A percentile compares a stretch with the other conserved stretches of the same genome.
These are phyloP conservation scores for Calocybe cyanea DNA, from an alignment of 768 basidiomycete genomes.

Conservation along the genomic window DNA sequence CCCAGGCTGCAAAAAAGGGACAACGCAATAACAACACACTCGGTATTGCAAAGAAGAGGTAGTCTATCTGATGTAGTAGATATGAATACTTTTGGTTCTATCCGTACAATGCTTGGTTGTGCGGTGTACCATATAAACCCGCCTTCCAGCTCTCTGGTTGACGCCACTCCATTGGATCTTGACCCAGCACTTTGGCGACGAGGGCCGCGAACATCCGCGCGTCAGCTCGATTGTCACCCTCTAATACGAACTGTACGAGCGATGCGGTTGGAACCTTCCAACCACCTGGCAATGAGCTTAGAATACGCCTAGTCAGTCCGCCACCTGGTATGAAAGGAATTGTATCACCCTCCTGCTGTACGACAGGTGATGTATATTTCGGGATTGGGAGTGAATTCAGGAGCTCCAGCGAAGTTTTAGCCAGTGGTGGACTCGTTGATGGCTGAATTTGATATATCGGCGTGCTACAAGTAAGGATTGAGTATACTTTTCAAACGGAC, in stretches of 20 bases:
- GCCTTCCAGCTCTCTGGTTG: conserved; percentile 66
- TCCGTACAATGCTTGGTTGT: conserved; percentile 71
- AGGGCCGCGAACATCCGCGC: conserved; percentile 59
- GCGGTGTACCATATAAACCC: conserved; percentile 69
- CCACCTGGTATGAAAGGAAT: conserved; percentile 79
- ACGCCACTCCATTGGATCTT: conserved; percentile 45
- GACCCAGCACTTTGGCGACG: conserved; percentile 43
- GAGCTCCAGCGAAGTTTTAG: conserved; percentile 37
- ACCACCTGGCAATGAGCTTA: conserved; percentile 48
- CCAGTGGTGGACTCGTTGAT: conserved; percentile 38
- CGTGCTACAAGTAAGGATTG: conserved; percentile 37
- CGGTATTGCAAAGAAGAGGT: conserved; percentile 64
- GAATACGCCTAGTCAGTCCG: conserved; percentile 64
- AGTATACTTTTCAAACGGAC: background rate
- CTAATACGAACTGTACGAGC: conserved; percentile 72
- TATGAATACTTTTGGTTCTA: conserved; percentile 31
- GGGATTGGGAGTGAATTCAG: conserved; percentile 49
- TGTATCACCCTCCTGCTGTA: conserved; percentile 26
- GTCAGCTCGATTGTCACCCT: conserved; percentile 79
- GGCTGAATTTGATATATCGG: conserved; percentile 60
- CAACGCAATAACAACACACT: conserved; percentile 34
- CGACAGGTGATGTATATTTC: conserved; percentile 46
- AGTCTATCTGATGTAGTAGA: too few relatives aligned
- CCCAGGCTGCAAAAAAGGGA: conserved; percentile 74
- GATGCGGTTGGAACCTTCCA: conserved; percentile 54